Evolutionary conservation across 768 basidiomycete species (phyloP).

Genomic region (Plicaturopsis crispa): DNA sequence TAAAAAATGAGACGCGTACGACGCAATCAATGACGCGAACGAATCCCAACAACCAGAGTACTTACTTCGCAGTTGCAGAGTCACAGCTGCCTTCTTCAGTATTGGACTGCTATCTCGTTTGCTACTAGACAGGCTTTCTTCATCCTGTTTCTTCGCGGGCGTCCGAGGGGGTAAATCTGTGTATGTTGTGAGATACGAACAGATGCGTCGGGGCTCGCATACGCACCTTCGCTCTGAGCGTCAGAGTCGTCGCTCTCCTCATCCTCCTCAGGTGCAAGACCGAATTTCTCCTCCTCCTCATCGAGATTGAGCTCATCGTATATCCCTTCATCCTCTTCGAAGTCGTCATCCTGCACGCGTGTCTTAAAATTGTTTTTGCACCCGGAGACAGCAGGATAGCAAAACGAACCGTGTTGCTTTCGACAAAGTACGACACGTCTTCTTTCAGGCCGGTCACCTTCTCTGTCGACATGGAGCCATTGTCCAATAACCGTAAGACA

Average conservation of each 20-base stretch:
- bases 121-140: constrained; percentile 66
- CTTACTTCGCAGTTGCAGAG: constrained; percentile 67
- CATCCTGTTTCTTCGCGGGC: constrained; percentile 70
- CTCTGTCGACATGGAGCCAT: constrained; percentile 81
- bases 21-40: too few species aligned
- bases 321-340: constrained; percentile 94
- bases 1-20: too few species aligned
- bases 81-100: constrained; percentile 64
- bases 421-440: constrained; percentile 93
- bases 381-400: constrained; percentile 4
- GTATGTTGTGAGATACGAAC: constrained; percentile 8
- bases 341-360: constrained; percentile 78
- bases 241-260: constrained; percentile 76
- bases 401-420: constrained; percentile 81
- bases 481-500: constrained; percentile 87
- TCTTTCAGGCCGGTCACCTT: constrained; percentile 81
- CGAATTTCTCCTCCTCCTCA: constrained; percentile 94
- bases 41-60: constrained; percentile 15
- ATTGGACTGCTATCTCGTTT: constrained; percentile 76
- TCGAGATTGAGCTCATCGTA: constrained; percentile 97
- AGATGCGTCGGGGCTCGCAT: not conserved
- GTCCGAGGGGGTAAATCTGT: constrained; percentile 61
- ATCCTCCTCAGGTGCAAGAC: constrained; percentile 65
- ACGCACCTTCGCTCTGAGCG: constrained; percentile 61
- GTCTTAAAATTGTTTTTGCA: constrained; percentile 13